phyloP scores from a whole-genome alignment of 371 early-diverging fungal genomes.

The Rhizopus sp. region DNA sequence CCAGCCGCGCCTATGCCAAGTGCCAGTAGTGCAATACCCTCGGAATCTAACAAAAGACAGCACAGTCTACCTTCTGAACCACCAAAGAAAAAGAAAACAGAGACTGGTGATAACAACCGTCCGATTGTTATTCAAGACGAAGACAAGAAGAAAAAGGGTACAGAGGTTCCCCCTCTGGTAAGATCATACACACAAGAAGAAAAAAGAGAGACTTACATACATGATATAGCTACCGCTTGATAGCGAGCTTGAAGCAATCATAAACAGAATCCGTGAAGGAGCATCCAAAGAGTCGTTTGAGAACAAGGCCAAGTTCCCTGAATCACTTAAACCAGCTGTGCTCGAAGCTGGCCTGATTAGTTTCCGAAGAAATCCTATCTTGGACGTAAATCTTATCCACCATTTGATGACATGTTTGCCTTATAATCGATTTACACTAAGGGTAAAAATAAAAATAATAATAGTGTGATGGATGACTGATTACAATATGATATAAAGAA shows the following conservation, averaged over 20 bases:
- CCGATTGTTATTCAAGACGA: neutral
- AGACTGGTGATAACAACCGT: neutral
- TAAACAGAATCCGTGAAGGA: conserved; percentile 30
- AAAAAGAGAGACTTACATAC: neutral
- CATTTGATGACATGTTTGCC: conserved; percentile 56
- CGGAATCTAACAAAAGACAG: neutral
- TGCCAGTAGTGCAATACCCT: neutral
- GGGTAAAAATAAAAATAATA: conserved; percentile 26
- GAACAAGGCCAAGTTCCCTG: conserved; percentile 51
- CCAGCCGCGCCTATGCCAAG: neutral
- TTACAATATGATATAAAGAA: no score
- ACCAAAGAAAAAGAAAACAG: conserved; percentile 13
- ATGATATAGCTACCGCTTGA: conserved; percentile 29
- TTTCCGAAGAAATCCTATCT: conserved; percentile 31
- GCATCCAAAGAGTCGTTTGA: conserved; percentile 36
- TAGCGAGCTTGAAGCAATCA: conserved; percentile 28
- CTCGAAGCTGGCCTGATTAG: conserved; percentile 45
- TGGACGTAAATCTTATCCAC: conserved; percentile 45
- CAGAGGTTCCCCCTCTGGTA: conserved; percentile 12
- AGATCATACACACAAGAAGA: conserved; percentile 9
- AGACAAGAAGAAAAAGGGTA: conserved; percentile 3
- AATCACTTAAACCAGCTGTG: conserved; percentile 42
- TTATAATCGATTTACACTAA: conserved; percentile 53
- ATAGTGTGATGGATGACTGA: neutral
- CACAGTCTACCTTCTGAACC: conserved; percentile 3